Evolutionary conservation across 2,329 filamentous ascomycete genomes (phyloP), one percentile per base, ranked within the genome.

Genomic region (Lachnellula subtilissima): DNA sequence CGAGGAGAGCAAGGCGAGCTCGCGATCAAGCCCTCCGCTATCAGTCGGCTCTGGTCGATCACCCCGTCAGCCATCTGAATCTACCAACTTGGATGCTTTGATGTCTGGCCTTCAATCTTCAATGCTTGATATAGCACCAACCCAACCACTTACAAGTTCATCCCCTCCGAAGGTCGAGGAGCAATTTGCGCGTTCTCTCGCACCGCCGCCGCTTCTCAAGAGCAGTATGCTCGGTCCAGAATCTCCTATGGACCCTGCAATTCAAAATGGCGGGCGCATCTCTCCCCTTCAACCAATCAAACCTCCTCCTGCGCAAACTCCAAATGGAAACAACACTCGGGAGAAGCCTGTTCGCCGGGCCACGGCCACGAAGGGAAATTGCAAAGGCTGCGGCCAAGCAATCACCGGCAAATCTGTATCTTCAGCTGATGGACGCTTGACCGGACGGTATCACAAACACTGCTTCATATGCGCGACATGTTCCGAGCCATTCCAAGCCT

Each of bases 391-490:
- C 71, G 78, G 82, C 3, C 76, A 87, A 47, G 76, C 80, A 6
- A 97, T 99, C 65, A 82, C 84, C 46, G 93, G 91, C 19, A 97
- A 97, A 74, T 96, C 91, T 1, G 86, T 99, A 56, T 96, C 93
- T 36, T 96, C 91, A 14, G 91, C 91, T 0, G 94, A 97, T 65
- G 94, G 94, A 15, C 86, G 92, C 23, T 78, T 99, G 23, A 96
- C 90, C 0, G 94, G 94, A 9, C 87, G 91, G 61, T 99, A 96
- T 72, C 94, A 99, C 78, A 96, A 95, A 71, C 82, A 87, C 4
- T 99, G 93, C 71, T 97, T 99, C 69, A 89, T 93, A 11, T 99
- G 94, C 78, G 83, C 84, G 4, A 91, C 88, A 1, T 99, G 94
- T 75, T 77, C 78, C 11, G 80, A 85, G 53, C 87, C 91, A 0